Base-by-base conservation (phyloP, 2,329 filamentous ascomycete species). In the Xylariaceae sp. region DNA sequence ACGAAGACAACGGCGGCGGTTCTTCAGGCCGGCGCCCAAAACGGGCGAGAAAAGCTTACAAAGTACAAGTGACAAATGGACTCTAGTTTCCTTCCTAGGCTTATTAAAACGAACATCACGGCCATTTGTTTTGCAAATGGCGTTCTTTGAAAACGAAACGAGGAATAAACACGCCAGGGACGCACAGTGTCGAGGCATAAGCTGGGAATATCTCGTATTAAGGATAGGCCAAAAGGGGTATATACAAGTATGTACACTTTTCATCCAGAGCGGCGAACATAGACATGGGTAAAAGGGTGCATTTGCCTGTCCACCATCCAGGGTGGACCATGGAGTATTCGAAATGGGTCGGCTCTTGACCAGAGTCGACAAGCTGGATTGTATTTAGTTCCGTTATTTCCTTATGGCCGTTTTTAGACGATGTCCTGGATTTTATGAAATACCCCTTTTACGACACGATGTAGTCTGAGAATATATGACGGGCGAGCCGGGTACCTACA, bases 11-110 rank as follows among this genome's bases (percentile, higher is more conserved):
- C 6, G 61, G 53, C 7, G 43, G 56, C 20, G 49, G 49, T 40
- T 26, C 23, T 26, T 26, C 54, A n/a, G 57, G 53, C 20, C 63
- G 61, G 48, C 65, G 62, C 10, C 40, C 52, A 21, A 71, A 71
- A 56, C 61, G 68, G 44, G 20, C 57, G 44, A 67, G 61, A 49
- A 71, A 62, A 59, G 60, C 65, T 19, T 68, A n/a, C n/a, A 54
- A 67, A 32, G 32, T 46, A 50, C n/a, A n/a, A n/a, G n/a, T 26
- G 18, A 40, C 16, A n/a, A 18, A 20, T 7, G 45, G 29, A 14
- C 32, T 14, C 41, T 21, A 3, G 16, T 20, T 47, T 46, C 40
- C 40, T 51, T 55, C 16, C 40, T 20, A 32, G 21, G n/a, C 26
- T 52, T 48, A 21, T n/a, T n/a, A n/a, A n/a, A n/a, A n/a, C 6